Evolutionary conservation across 257 asterid species (phyloP).

Genomic region (Nicotiana obtusifolia): DNA sequence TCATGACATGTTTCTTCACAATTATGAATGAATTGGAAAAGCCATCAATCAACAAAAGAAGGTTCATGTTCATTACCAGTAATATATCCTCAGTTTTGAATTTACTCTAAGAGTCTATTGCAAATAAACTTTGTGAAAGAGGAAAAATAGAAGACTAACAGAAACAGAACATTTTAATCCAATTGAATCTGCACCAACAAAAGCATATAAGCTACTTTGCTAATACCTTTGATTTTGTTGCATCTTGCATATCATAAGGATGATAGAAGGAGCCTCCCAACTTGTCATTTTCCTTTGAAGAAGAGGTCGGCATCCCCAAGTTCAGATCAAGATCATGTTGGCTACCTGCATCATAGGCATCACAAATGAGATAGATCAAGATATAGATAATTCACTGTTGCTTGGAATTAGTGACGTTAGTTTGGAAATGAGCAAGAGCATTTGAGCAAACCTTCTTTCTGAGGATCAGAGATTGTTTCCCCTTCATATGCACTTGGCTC

Average conservation of each 20-base stretch:
- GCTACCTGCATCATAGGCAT: constrained; percentile 29
- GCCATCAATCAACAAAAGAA: background rate
- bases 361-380: background rate
- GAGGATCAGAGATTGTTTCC: constrained; percentile 21
- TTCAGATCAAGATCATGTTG: constrained; percentile 57
- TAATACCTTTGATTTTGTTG: constrained; percentile 36
- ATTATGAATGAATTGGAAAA: background rate
- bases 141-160: background rate
- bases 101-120: background rate
- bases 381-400: background rate
- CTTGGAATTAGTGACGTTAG: background rate
- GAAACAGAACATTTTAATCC: background rate
- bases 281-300: constrained; percentile 36
- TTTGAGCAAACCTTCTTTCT: constrained; percentile 29
- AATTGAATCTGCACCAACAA: background rate
- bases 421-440: background rate
- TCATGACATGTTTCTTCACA: constrained; percentile 1
- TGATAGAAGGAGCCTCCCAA: constrained; percentile 28
- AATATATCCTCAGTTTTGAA: background rate
- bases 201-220: background rate
- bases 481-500: constrained; percentile 49
- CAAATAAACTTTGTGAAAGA: background rate
- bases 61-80: background rate
- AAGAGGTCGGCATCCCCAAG: constrained; percentile 55
- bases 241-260: constrained; percentile 35